Conservation (phyloP, 192 early-diverging fungal genomes). For the Coemansia sp. region DNA sequence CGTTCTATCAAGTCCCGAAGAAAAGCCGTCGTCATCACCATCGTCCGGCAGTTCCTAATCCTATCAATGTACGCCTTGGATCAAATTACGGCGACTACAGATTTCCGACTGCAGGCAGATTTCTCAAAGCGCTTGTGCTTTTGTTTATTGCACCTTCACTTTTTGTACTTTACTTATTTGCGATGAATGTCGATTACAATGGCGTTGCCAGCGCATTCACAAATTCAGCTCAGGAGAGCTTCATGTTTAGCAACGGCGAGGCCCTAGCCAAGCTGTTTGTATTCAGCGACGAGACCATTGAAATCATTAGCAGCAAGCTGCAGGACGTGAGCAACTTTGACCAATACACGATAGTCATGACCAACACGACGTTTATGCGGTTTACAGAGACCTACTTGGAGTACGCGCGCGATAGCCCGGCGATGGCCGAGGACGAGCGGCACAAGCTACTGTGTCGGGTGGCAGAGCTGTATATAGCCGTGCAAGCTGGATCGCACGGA, state of each 20-base stretch:
- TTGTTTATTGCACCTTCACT: background rate
- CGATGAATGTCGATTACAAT: constrained; percentile 33
- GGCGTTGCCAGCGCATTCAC: constrained; percentile 30
- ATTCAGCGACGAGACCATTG: constrained; percentile 23
- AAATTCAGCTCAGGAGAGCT: constrained; percentile 34
- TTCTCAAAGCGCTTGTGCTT: background rate
- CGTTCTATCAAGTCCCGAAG: background rate
- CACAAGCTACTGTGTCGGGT: constrained; percentile 23
- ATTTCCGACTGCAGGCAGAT: too few relatives aligned
- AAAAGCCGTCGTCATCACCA: background rate
- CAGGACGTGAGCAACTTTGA: constrained; percentile 27
- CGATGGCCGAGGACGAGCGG: constrained; percentile 1
- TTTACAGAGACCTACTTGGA: constrained; percentile 33
- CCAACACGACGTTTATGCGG: constrained; percentile 21
- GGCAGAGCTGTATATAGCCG: constrained; percentile 28
- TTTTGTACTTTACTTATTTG: background rate
- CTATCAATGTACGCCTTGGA: background rate
- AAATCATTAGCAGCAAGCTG: constrained; percentile 18
- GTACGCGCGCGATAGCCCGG: constrained; percentile 33
- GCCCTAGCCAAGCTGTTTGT: constrained; percentile 45
- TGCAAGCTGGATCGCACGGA: constrained; percentile 14
- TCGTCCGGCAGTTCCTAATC: background rate
- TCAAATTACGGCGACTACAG: background rate
- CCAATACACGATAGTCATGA: constrained; percentile 27
- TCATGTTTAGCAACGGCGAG: constrained; percentile 33